Base-by-base conservation (phyloP, 1,284 basidiomycete genomes). In the Moniliella sp. region DNA sequence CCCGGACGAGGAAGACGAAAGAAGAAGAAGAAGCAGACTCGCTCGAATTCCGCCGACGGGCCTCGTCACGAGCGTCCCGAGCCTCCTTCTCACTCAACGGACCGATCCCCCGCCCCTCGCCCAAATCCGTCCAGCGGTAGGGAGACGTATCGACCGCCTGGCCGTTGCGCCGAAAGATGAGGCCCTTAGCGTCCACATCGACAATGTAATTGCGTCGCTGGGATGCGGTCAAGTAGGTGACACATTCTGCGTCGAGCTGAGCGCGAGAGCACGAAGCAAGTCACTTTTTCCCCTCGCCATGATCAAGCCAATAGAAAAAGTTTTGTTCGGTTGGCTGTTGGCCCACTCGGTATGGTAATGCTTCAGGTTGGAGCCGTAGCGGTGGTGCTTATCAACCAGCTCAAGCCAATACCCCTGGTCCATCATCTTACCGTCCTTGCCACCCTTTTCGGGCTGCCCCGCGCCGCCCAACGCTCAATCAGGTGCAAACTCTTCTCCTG, bases 151-250 rank as follows among this genome's bases (percentile, higher is more conserved):
- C 62, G 10, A 64, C 69, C 0, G 69, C 62, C 35, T 73, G 66
- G 29, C 70, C 66, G 43, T 74, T 76, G 11, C 68, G 67, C 2
- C 70, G 70, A 76, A 76, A 80, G n/a, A 70, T 62, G 11, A 80
- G 64, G 37, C 66, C 68, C 1, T 78, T 77, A n/a, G 72, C 62
- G 1, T 63, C 42, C n/a, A 51, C 39, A 43, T 73, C 71, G 33
- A 75, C 71, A 3, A 78, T 66, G 48, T 79, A 79, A 48, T 78
- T 77, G 14, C 73, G 61, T 5, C 76, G 64, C 61, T 78, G 74
- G 45, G 76, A 73, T 2, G 68, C 66, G 30, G 40, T 42, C 29
- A 53, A 42, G 31, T 50, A 53, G 35, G 43, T 45, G 39, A 53
- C 40, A 9, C 57, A 45, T 63, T 79, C 76, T 45, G 65, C 69